Evolutionary conservation across 257 asterid species (phyloP).

Genomic region (Fraxinus excelsior): DNA sequence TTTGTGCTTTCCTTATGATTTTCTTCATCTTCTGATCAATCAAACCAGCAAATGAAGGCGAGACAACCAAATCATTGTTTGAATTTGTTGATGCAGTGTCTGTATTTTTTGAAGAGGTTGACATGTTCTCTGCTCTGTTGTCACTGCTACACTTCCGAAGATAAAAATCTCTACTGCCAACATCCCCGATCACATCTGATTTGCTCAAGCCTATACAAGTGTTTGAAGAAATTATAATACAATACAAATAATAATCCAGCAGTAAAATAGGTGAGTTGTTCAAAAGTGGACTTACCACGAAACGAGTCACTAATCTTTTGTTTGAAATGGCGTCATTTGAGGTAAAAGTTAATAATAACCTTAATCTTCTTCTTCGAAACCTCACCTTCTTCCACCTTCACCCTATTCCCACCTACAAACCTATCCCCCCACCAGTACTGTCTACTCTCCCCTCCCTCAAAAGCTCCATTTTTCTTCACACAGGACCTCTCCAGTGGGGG

Average conservation of each 20-base stretch:
- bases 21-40: slow-evolving; percentile 30
- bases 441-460: too few species aligned
- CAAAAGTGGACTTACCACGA: neutral
- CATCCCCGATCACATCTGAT: slow-evolving; percentile 63
- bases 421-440: neutral
- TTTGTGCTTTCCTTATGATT: slow-evolving; percentile 37
- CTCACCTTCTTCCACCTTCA: neutral
- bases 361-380: neutral
- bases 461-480: too few species aligned
- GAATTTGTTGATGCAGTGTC: neutral
- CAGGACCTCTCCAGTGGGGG: too few species aligned
- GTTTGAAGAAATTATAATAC: neutral
- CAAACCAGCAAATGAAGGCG: slow-evolving; percentile 25
- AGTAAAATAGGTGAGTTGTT: neutral
- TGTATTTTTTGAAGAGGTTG: slow-evolving; percentile 14
- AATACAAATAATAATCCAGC: neutral
- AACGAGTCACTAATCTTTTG: neutral
- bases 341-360: neutral
- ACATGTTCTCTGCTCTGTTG: slow-evolving; percentile 15
- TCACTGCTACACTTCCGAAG: slow-evolving; percentile 44
- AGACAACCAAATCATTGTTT: neutral
- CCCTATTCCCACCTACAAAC: too few species aligned
- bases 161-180: slow-evolving; percentile 67
- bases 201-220: slow-evolving; percentile 55
- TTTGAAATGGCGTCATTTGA: neutral